Percentiles rank a stretch among this genome's conserved stretches.
Evolutionary conservation across 2,329 filamentous ascomycete genomes (phyloP).

Genomic region (Aplosporella prunicola): DNA sequence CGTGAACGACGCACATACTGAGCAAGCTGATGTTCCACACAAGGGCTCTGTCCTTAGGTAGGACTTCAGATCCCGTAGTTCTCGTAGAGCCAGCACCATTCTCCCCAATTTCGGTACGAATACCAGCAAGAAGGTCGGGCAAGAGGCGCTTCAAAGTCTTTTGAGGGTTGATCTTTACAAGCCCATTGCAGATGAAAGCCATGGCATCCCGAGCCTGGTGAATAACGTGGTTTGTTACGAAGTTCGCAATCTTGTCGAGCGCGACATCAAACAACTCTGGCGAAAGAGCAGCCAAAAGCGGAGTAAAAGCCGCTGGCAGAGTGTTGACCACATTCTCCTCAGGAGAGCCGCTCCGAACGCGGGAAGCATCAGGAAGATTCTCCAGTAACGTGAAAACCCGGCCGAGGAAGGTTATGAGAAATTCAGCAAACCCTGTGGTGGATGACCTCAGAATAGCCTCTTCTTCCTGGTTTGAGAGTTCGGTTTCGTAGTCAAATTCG

Average conservation of each 20-base stretch:
- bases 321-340: slow-evolving; percentile 98
- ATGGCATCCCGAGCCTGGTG: slow-evolving; percentile 95
- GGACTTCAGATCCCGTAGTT: slow-evolving; percentile 84
- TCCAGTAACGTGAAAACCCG: slow-evolving; percentile 93
- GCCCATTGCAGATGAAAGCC: slow-evolving; percentile 93
- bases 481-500: slow-evolving; percentile 72
- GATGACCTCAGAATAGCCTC: slow-evolving; percentile 83
- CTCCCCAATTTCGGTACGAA: slow-evolving; percentile 92
- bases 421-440: slow-evolving; percentile 87
- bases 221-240: slow-evolving; percentile 88
- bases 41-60: slow-evolving; percentile 82
- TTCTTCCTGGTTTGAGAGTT: slow-evolving; percentile 79
- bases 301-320: slow-evolving; percentile 80
- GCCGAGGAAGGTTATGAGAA: slow-evolving; percentile 79
- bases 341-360: slow-evolving; percentile 80
- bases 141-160: slow-evolving; percentile 87
- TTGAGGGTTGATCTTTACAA: slow-evolving; percentile 91
- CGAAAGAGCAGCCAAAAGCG: slow-evolving; percentile 80
- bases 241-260: slow-evolving; percentile 82
- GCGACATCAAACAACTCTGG: slow-evolving; percentile 89
- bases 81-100: slow-evolving; percentile 92
- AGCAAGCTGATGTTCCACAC: slow-evolving; percentile 97
- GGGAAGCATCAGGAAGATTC: slow-evolving; percentile 83
- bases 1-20: slow-evolving; percentile 96
- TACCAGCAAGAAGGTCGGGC: slow-evolving; percentile 81